Base-by-base conservation (phyloP, 2,329 filamentous ascomycete genomes). In the Aspergillus pseudotamarii region DNA sequence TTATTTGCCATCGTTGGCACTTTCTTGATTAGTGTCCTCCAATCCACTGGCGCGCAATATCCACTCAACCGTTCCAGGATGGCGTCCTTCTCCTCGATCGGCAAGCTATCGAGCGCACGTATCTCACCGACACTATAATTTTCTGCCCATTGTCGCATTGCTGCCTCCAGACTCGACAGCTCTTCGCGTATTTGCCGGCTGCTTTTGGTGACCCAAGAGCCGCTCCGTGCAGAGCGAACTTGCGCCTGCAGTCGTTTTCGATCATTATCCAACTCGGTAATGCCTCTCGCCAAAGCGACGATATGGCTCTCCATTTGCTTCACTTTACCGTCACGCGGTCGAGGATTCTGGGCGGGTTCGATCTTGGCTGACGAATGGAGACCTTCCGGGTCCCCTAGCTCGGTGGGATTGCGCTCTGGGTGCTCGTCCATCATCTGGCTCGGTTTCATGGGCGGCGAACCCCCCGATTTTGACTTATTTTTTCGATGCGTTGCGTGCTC, bases 121-220 rank as follows among this genome's bases (percentile, higher is more conserved):
- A 58, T 21, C 32, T 43, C 38, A 26, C 19, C 10, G 2, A 58
- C 55, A 21, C 58, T 55, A 26, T 59, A 53, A 6, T 53, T 59
- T 14, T 51, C 50, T 4, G 61, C 61, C 64, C 61, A 63, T 3
- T 26, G 12, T 9, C 61, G 64, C 32, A 65, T 30, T 19, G n/a
- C 58, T 21, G 57, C 58, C 21, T 55, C 46, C 1, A 63, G 34
- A 14, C 41, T 61, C 1, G 43, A 51, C 8, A 65, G 55, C 11
- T 61, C 61, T 16, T 63, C 58, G 4, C 60, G 58, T 3, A 61
- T 57, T 6, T n/a, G 26, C 10, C 48, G 32, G 28, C 60, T 59
- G 21, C 60, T 57, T 54, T 54, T 63, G 8, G 61, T 34, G 10
- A 45, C 21, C 55, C 51, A 58, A 2, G 48, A 38, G 21, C n/a